Base-by-base conservation (phyloP, 2,329 filamentous ascomycete species). In the Emydomyces testavorans region DNA sequence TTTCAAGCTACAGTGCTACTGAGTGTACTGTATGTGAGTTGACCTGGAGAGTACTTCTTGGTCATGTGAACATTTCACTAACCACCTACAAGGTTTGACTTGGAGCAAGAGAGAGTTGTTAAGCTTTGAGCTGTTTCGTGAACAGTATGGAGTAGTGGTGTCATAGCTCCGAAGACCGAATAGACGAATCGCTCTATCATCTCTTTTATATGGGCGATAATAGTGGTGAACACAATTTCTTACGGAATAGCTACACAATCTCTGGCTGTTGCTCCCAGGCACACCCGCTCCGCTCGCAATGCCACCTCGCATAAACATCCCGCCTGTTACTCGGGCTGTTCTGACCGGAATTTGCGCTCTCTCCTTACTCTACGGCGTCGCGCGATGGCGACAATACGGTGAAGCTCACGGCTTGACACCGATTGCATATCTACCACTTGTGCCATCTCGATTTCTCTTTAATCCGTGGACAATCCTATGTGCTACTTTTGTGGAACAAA, bases 401-500 rank as follows among this genome's bases (percentile, higher is more conserved):
- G 48, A 50, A 46, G 58, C 63, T 13, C 62, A 64, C 8, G 58
- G 57, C 46, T 53, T 55, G 32, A 62, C 54, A 57, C 64, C 58
- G 56, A 80, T 92, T 51, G 87, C 90, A 51, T 96, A 90, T 70
- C 75, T 98, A 51, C 85, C 84, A 47, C 77, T 96, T 52, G 79
- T 96, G 36, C 92, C 92, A 5, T 81, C 86, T 58, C 72, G 81
- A 48, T 90, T 88, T 50, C 71, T 94, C 50, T 76, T 85, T 60
- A 95, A 94, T 62, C 92, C 92, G 0, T 98, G 92, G 92, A 93
- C 88, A 1, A 83, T 94, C 54, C 59, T 93, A 48, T 85, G 85
- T 2, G 83, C 88, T 1, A 85, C 88, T 0, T 76, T 95, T 49
- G 87, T 95, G 41, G 92, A 98, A 71, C 84, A 86, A 66, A 96